A percentile compares a stretch with the other conserved stretches of the same genome.
Evolutionary conservation across 768 basidiomycete species (phyloP).

Genomic region (Nidularia pulvinata): DNA sequence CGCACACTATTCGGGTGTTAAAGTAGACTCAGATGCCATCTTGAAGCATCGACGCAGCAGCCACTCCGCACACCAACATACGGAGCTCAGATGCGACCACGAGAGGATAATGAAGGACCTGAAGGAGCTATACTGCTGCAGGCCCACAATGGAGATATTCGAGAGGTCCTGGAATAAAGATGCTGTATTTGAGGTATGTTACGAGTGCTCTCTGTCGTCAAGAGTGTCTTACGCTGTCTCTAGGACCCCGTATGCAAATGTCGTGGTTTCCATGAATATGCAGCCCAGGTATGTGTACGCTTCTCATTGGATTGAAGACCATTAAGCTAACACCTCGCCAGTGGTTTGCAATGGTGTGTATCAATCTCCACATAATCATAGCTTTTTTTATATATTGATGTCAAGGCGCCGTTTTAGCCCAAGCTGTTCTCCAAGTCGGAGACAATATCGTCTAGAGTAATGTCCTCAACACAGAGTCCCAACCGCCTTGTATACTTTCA

Average conservation of each 20-base stretch:
- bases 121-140: slow-evolving; percentile 53
- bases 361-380: neutral
- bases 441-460: slow-evolving; percentile 48
- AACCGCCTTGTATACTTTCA: slow-evolving; percentile 63
- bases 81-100: slow-evolving; percentile 38
- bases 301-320: neutral
- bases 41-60: slow-evolving; percentile 36
- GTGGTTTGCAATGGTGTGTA: slow-evolving; percentile 54
- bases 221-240: neutral
- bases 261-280: slow-evolving; percentile 48
- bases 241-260: slow-evolving; percentile 53
- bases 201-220: neutral
- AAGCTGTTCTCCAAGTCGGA: slow-evolving; percentile 53
- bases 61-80: slow-evolving; percentile 27
- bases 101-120: slow-evolving; percentile 54
- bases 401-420: no score
- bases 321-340: slow-evolving; percentile 11
- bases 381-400: slow-evolving; percentile 2
- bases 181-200: slow-evolving; percentile 52
- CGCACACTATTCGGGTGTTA: slow-evolving; percentile 61
- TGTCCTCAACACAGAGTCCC: slow-evolving; percentile 57
- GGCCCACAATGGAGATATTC: slow-evolving; percentile 53
- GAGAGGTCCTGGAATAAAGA: slow-evolving; percentile 51
- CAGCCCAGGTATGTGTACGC: slow-evolving; percentile 45
- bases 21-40: slow-evolving; percentile 29